Evolutionary conservation across 2,329 filamentous ascomycete genomes (phyloP).

Genomic region (Trichocomaceae sp.): DNA sequence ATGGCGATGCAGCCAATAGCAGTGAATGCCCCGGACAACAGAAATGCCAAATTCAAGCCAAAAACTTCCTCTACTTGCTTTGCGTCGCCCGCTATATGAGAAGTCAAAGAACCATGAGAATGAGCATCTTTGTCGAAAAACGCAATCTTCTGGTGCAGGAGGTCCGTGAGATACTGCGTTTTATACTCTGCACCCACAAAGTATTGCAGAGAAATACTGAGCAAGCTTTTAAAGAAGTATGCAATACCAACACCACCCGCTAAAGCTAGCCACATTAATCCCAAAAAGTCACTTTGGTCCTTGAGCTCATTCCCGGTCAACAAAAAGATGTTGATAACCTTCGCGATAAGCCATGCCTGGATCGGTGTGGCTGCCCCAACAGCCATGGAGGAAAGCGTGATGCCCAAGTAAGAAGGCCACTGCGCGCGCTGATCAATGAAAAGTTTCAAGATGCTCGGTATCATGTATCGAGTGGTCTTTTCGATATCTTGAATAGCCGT

Average conservation of each 20-base stretch:
- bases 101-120: constrained; percentile 43
- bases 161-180: constrained; percentile 39
- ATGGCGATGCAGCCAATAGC: constrained; percentile 60
- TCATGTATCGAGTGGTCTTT: not conserved
- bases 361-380: constrained; percentile 3
- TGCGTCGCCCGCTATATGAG: constrained; percentile 44
- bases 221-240: constrained; percentile 1
- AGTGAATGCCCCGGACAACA: constrained; percentile 60
- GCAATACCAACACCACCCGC: constrained; percentile 4
- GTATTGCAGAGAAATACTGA: constrained; percentile 4
- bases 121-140: constrained; percentile 44
- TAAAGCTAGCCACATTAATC: constrained; percentile 6
- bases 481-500: not conserved
- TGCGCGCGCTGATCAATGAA: constrained; percentile 28
- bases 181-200: constrained; percentile 1
- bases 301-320: not conserved
- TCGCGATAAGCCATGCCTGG: constrained; percentile 8
- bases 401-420: constrained; percentile 23
- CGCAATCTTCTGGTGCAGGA: constrained; percentile 38
- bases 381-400: not conserved
- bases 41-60: constrained; percentile 41
- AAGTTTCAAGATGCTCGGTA: constrained; percentile 19
- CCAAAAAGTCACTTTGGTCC: not conserved
- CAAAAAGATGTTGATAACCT: constrained; percentile 1
- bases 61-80: constrained; percentile 47